These are phyloP conservation scores for Phoma herbarum DNA, from an alignment of 2,329 filamentous ascomycete genomes.

Conservation along the genomic window DNA sequence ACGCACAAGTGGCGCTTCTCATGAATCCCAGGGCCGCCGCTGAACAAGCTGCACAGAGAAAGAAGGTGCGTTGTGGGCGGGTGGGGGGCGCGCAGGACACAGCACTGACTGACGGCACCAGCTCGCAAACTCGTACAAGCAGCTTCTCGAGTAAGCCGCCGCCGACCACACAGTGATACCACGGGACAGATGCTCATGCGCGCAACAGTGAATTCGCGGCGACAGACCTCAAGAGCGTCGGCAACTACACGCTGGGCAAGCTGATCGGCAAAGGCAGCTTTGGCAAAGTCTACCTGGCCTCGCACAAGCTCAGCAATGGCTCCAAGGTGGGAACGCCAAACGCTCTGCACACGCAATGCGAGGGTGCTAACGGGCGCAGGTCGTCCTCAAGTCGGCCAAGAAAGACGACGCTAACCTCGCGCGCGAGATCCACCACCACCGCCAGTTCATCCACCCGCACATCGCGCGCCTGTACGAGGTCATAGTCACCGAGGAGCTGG, in stretches of 20 bases:
- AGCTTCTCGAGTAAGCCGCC: constrained; percentile 83
- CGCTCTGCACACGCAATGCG: neutral
- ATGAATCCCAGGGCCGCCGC: constrained; percentile 61
- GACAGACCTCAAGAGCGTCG: constrained; percentile 88
- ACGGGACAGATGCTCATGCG: constrained; percentile 13
- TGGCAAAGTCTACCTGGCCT: constrained; percentile 95
- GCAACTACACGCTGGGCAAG: constrained; percentile 90
- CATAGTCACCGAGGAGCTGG: constrained; percentile 91
- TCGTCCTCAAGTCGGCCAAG: constrained; percentile 97
- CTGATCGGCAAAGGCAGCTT: constrained; percentile 98
- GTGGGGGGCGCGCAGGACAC: no score
- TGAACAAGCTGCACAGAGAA: constrained; percentile 67
- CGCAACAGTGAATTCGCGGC: constrained; percentile 91
- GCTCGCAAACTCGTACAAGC: constrained; percentile 97
- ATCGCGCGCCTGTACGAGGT: constrained; percentile 97
- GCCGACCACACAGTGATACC: constrained; percentile 6
- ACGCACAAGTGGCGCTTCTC: constrained; percentile 47
- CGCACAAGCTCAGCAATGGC: constrained; percentile 97
- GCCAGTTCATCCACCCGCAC: constrained; percentile 96
- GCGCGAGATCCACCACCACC: constrained; percentile 97
- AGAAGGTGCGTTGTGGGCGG: constrained; percentile 59
- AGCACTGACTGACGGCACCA: constrained; percentile 52
- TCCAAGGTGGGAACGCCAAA: constrained; percentile 74
- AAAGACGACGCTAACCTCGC: constrained; percentile 96
- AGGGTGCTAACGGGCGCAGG: constrained; percentile 62